phyloP scores from a whole-genome alignment of 1,284 basidiomycete species.

The Microbotryum silenes-acaulis region DNA sequence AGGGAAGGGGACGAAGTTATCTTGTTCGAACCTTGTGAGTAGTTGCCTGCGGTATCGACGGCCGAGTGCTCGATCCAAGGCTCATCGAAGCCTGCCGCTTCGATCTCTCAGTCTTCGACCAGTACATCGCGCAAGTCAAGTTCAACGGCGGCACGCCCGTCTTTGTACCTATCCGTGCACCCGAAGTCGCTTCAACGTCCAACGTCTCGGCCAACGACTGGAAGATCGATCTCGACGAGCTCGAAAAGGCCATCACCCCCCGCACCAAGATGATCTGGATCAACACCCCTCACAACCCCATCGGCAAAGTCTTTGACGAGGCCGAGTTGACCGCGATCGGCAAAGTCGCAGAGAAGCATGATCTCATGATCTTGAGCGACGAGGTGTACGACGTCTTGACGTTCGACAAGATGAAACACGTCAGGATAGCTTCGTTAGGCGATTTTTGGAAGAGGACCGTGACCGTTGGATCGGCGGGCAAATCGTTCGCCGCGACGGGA shows the following conservation, averaged over 20 bases:
- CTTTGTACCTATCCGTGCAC: slow-evolving; percentile 90
- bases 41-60: slow-evolving; percentile 4
- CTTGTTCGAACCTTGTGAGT: slow-evolving; percentile 66
- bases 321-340: slow-evolving; percentile 78
- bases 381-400: slow-evolving; percentile 97
- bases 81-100: neutral
- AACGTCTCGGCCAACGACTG: slow-evolving; percentile 58
- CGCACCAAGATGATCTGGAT: slow-evolving; percentile 72
- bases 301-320: slow-evolving; percentile 61
- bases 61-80: neutral
- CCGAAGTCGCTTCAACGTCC: slow-evolving; percentile 45
- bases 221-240: slow-evolving; percentile 76
- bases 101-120: slow-evolving; percentile 73
- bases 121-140: slow-evolving; percentile 75
- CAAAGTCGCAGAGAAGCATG: slow-evolving; percentile 78
- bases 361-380: slow-evolving; percentile 87
- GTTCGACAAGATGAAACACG: slow-evolving; percentile 78
- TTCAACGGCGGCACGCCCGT: slow-evolving; percentile 79
- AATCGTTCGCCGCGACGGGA: slow-evolving; percentile 92
- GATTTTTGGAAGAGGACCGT: slow-evolving; percentile 75
- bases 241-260: slow-evolving; percentile 70
- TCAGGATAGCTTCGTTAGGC: slow-evolving; percentile 82
- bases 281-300: slow-evolving; percentile 71
- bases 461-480: slow-evolving; percentile 64
- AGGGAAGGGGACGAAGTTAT: slow-evolving; percentile 92